These are phyloP conservation scores for Iberis amara DNA, from an alignment of 441 rosid genomes.

Conservation along the genomic window DNA sequence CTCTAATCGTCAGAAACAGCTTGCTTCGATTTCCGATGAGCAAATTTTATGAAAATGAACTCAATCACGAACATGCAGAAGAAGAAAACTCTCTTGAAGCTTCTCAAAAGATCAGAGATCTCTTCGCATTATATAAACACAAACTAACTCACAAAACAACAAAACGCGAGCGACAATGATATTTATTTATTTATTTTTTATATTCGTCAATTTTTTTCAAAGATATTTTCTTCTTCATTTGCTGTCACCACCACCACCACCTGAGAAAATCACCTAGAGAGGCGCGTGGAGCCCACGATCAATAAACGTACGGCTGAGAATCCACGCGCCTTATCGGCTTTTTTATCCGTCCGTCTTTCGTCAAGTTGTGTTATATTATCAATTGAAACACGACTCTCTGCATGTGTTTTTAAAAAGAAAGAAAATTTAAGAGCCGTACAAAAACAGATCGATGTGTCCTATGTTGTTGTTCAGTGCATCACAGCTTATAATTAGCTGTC, in stretches of 20 bases:
- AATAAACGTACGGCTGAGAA: conserved; percentile 26
- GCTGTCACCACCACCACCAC: neutral
- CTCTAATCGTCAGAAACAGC: too few relatives aligned
- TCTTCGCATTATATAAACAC: conserved; percentile 23
- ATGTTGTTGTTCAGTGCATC: conserved; percentile 22
- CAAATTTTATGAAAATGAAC: too few relatives aligned
- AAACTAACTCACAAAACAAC: neutral
- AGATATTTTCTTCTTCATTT: conserved; percentile 23
- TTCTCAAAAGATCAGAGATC: conserved; percentile 19
- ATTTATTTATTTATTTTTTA: neutral
- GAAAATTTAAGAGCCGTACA: conserved; percentile 30
- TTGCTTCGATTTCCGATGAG: too few relatives aligned
- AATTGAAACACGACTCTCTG: conserved; percentile 30
- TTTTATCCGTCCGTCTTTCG: neutral
- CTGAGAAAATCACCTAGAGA: conserved; percentile 18
- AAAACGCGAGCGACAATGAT: neutral
- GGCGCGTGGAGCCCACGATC: conserved; percentile 32
- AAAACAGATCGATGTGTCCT: conserved; percentile 25
- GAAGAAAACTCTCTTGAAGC: conserved; percentile 23
- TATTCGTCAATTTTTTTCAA: conserved; percentile 1
- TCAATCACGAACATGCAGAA: too few relatives aligned
- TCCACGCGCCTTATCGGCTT: conserved; percentile 31
- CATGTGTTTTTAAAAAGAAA: neutral
- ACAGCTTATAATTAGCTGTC: conserved; percentile 28
- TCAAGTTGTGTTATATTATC: conserved; percentile 17